Conservation (phyloP, 371 early-diverging fungal species). For the Lichtheimia ornata region DNA sequence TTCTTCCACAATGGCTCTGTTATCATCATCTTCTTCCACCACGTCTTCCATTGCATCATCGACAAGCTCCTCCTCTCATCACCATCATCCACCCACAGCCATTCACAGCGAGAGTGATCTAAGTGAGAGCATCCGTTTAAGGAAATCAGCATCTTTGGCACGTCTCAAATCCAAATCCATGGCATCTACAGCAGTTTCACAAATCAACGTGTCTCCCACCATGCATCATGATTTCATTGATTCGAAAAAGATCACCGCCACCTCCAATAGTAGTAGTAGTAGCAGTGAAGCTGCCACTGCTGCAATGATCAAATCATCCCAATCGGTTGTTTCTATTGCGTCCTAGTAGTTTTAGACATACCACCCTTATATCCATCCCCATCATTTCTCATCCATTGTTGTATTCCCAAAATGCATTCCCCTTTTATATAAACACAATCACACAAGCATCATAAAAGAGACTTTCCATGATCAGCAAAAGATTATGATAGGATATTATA, state of each 20-base stretch:
- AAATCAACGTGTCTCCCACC: slow-evolving; percentile 22
- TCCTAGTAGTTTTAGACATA: neutral
- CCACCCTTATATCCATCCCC: neutral
- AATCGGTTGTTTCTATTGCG: slow-evolving; percentile 6
- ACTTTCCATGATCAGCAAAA: too few species aligned
- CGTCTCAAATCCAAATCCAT: slow-evolving; percentile 18
- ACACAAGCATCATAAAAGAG: neutral
- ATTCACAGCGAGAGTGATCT: neutral
- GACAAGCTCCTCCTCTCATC: slow-evolving; percentile 1
- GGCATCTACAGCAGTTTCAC: slow-evolving; percentile 26
- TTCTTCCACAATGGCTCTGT: neutral
- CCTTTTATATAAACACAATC: neutral
- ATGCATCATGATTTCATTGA: slow-evolving; percentile 10
- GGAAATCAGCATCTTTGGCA: slow-evolving; percentile 18
- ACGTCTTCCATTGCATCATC: neutral
- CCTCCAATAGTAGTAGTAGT: neutral
- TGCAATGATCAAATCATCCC: slow-evolving; percentile 1
- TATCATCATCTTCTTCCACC: neutral
- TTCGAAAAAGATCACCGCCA: neutral
- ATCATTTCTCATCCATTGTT: neutral
- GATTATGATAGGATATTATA: too few species aligned
- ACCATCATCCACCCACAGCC: neutral
- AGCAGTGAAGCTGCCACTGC: slow-evolving; percentile 5
- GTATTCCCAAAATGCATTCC: slow-evolving; percentile 3
- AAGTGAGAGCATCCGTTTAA: slow-evolving; percentile 7